Conservation (phyloP, 1,139 yeast genomes). For the Hansenula sp. region DNA sequence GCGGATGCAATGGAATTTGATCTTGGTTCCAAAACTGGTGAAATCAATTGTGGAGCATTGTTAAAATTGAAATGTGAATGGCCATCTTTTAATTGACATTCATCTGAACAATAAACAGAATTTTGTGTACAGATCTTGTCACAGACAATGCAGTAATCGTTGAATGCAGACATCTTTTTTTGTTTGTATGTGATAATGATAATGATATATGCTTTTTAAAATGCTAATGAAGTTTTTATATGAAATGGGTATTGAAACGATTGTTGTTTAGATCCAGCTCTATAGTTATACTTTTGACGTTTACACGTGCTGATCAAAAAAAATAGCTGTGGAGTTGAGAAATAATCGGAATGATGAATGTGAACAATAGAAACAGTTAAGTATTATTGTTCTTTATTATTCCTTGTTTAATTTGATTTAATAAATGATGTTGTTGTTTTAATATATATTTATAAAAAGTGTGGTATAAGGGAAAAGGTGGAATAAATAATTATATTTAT, state of each 20-base stretch:
- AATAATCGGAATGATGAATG: background rate
- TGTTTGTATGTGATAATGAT: background rate
- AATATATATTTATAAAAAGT: too few species aligned
- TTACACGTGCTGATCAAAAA: background rate
- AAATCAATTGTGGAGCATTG: constrained; percentile 23
- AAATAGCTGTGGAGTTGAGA: background rate
- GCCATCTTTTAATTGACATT: constrained; percentile 46
- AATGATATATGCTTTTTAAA: background rate
- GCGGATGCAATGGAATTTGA: constrained; percentile 17
- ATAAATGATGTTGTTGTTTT: background rate
- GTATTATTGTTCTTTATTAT: background rate
- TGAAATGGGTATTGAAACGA: background rate
- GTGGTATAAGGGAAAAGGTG: background rate
- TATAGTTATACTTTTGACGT: background rate
- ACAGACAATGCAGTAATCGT: constrained; percentile 64
- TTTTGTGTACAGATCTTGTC: constrained; percentile 45
- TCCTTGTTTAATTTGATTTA: background rate
- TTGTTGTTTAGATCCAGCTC: background rate
- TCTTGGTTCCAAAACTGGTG: constrained; percentile 24
- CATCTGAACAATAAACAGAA: constrained; percentile 53
- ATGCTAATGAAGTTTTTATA: background rate
- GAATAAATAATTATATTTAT: constrained; percentile 1
- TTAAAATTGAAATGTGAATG: constrained; percentile 20
- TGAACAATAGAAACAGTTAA: background rate
- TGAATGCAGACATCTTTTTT: constrained; percentile 46